These are phyloP conservation scores for Suaeda aralocaspica DNA, from an alignment of 148 eudicot genomes.

Conservation along the genomic window DNA sequence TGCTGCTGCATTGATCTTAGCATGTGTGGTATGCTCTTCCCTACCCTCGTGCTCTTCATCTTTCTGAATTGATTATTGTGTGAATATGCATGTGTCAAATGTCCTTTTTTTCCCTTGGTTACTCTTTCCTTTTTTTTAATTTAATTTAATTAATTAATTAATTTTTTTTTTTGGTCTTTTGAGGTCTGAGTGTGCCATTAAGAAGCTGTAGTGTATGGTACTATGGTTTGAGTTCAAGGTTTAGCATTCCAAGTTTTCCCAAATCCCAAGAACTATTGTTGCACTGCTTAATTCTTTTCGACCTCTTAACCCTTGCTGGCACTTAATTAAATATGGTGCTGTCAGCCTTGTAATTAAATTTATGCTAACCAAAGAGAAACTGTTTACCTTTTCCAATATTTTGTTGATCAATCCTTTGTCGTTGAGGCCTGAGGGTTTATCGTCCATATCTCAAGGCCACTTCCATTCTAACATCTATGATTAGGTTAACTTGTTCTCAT, in stretches of 20 bases:
- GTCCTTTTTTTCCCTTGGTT: not conserved
- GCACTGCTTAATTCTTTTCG: not conserved
- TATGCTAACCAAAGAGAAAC: not conserved
- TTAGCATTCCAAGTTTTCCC: not conserved
- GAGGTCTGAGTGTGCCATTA: too few relatives aligned
- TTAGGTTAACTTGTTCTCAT: not conserved
- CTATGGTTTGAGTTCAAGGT: not conserved
- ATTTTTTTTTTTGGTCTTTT: too few relatives aligned
- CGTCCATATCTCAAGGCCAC: too few relatives aligned
- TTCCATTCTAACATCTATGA: not conserved
- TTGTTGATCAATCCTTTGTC: not conserved
- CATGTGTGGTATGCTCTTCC: slow-evolving; percentile 72
- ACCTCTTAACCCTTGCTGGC: not conserved
- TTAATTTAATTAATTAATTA: too few relatives aligned
- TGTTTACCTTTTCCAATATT: not conserved
- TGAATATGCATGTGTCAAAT: not conserved
- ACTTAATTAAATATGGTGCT: not conserved
- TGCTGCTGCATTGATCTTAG: slow-evolving; percentile 65
- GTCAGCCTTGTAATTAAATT: not conserved
- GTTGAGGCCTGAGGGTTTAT: not conserved
- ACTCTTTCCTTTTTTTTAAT: not conserved
- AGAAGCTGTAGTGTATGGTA: too few relatives aligned
- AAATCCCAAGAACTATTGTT: not conserved
- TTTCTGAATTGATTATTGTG: not conserved
- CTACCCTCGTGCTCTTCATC: not conserved